Evolutionary conservation across 2,329 filamentous ascomycete species (phyloP).

Genomic region (Botrytis paeoniae): DNA sequence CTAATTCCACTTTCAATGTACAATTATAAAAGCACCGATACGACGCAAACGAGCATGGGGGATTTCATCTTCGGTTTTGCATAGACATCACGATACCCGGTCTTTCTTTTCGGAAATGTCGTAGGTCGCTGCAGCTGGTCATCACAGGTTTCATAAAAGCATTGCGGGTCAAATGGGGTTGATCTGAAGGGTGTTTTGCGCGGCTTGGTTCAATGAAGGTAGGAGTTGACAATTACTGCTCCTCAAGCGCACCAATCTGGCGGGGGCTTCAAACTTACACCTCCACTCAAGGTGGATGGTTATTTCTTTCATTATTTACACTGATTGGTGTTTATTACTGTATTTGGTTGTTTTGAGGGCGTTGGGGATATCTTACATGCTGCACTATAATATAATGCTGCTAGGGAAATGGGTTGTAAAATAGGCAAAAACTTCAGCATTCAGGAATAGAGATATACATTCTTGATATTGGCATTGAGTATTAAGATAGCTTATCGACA

Average conservation of each 20-base stretch:
- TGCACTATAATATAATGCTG: slow-evolving; percentile 16
- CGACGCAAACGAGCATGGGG: slow-evolving; percentile 27
- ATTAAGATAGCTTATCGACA: neutral
- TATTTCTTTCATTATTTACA: slow-evolving; percentile 31
- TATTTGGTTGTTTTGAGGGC: slow-evolving; percentile 33
- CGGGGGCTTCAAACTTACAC: slow-evolving; percentile 24
- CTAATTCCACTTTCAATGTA: slow-evolving; percentile 32
- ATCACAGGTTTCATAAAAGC: slow-evolving; percentile 34
- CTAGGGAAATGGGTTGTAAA: slow-evolving; percentile 28
- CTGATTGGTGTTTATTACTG: slow-evolving; percentile 29
- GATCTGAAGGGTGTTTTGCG: slow-evolving; percentile 29
- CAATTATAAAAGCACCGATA: slow-evolving; percentile 33
- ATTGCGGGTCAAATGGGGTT: slow-evolving; percentile 30
- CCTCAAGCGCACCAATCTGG: neutral
- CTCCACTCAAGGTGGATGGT: slow-evolving; percentile 21
- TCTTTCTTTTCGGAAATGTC: slow-evolving; percentile 32
- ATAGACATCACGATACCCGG: slow-evolving; percentile 39
- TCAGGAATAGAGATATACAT: slow-evolving; percentile 30
- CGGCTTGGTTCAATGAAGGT: slow-evolving; percentile 22
- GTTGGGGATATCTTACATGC: slow-evolving; percentile 25
- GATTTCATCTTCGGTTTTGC: slow-evolving; percentile 36
- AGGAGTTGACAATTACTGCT: slow-evolving; percentile 18
- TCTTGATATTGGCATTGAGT: slow-evolving; percentile 5
- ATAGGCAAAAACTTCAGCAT: slow-evolving; percentile 26
- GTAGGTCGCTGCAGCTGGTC: slow-evolving; percentile 29